A percentile compares a stretch with the other conserved stretches of the same genome.
These are phyloP conservation scores for Penicillium riverlandense DNA, from an alignment of 495 filamentous ascomycete species.

Conservation along the genomic window DNA sequence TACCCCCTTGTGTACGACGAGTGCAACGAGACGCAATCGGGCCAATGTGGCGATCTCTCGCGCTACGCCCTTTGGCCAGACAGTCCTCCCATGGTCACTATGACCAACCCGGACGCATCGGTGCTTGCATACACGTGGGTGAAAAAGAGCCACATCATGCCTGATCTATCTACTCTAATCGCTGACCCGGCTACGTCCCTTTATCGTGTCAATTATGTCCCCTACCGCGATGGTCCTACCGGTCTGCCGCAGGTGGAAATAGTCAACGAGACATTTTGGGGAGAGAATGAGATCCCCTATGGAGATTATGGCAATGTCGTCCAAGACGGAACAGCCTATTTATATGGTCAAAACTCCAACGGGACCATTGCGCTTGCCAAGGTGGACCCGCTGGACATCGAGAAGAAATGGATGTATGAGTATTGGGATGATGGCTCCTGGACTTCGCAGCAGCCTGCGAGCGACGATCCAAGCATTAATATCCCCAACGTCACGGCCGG, in stretches of 20 bases:
- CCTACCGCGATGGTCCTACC: neutral
- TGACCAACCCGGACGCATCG: constrained; percentile 3
- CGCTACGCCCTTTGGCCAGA: constrained; percentile 23
- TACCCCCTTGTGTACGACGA: constrained; percentile 13
- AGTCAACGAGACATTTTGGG: constrained; percentile 17
- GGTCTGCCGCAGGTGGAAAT: constrained; percentile 12
- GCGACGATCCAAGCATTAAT: constrained; percentile 4
- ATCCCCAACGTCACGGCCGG: constrained; percentile 18
- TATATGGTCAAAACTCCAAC: constrained; percentile 16
- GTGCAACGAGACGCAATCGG: constrained; percentile 13
- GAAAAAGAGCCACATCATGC: constrained; percentile 13
- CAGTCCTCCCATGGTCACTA: constrained; percentile 17
- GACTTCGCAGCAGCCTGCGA: constrained; percentile 8
- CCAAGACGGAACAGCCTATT: constrained; percentile 14
- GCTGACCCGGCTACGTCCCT: constrained; percentile 13
- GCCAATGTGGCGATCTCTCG: constrained; percentile 14
- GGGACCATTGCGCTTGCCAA: constrained; percentile 16
- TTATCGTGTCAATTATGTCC: constrained; percentile 12
- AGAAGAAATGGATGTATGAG: constrained; percentile 14
- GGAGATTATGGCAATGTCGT: constrained; percentile 22
- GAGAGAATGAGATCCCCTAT: constrained; percentile 13
- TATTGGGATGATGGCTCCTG: constrained; percentile 16
- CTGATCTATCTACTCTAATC: constrained; percentile 9
- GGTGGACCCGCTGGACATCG: constrained; percentile 13
- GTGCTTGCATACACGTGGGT: constrained; percentile 23